phyloP scores from a whole-genome alignment of 2,329 filamentous ascomycete genomes.

The Sordariomycetes sp. region DNA sequence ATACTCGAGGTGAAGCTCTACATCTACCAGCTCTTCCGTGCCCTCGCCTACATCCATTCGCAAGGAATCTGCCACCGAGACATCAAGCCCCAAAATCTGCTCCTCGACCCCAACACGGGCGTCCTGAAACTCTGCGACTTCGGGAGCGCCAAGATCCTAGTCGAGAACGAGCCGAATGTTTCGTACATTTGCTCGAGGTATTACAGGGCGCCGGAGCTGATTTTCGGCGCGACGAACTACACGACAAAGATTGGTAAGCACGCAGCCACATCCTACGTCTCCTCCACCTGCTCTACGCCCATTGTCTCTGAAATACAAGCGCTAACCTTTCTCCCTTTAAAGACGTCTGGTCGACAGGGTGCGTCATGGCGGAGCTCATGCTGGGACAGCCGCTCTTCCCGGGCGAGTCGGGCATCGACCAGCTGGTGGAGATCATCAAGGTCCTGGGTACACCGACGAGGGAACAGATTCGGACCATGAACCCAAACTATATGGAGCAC shows the following conservation, averaged over 20 bases:
- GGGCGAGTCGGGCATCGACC: constrained; percentile 96
- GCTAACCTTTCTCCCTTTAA: constrained; percentile 23
- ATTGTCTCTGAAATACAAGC: neutral
- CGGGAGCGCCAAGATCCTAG: constrained; percentile 94
- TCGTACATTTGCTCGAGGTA: constrained; percentile 99
- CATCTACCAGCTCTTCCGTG: constrained; percentile 98
- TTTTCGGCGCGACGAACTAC: constrained; percentile 98
- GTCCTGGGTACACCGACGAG: constrained; percentile 92
- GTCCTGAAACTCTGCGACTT: constrained; percentile 98
- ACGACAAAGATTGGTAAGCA: constrained; percentile 96
- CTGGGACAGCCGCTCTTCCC: constrained; percentile 95
- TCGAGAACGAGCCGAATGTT: constrained; percentile 97
- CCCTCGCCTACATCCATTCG: constrained; percentile 96
- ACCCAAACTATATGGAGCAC: constrained; percentile 99
- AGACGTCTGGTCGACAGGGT: constrained; percentile 99
- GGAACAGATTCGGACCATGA: constrained; percentile 99
- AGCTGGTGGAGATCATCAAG: constrained; percentile 98
- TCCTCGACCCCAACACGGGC: constrained; percentile 83
- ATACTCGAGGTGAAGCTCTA: constrained; percentile 98
- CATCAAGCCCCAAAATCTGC: constrained; percentile 97
- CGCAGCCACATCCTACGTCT: neutral
- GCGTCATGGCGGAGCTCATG: constrained; percentile 99
- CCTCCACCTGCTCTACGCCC: neutral
- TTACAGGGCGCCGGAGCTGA: constrained; percentile 94
- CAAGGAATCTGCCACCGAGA: constrained; percentile 98